These are phyloP conservation scores for Parsonsia alboflavescens DNA, from an alignment of 257 asterid genomes.

Conservation along the genomic window DNA sequence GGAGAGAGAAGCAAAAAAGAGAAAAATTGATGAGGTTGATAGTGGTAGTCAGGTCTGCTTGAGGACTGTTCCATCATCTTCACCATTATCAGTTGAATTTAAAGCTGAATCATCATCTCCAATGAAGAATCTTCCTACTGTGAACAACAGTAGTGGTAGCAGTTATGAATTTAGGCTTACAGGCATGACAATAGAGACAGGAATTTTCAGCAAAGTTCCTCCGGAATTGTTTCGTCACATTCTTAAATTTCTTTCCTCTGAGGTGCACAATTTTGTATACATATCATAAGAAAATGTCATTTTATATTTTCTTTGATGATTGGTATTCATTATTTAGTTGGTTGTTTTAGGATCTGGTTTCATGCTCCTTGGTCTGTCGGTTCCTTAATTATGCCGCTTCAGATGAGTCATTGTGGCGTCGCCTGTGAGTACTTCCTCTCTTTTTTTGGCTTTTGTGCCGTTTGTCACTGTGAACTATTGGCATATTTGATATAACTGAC, in stretches of 20 bases:
- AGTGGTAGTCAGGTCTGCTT: slow-evolving; percentile 26
- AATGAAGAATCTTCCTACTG: slow-evolving; percentile 20
- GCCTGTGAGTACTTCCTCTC: slow-evolving; percentile 52
- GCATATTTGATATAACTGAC: not conserved
- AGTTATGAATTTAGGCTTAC: slow-evolving; percentile 23
- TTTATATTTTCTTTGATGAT: not conserved
- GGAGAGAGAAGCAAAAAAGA: slow-evolving; percentile 42
- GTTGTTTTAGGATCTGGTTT: slow-evolving; percentile 57
- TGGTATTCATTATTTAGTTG: slow-evolving; percentile 7
- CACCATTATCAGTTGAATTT: slow-evolving; percentile 25
- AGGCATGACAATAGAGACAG: slow-evolving; percentile 46
- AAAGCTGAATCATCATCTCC: slow-evolving; percentile 31
- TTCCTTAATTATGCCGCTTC: slow-evolving; percentile 66
- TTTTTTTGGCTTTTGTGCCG: not conserved
- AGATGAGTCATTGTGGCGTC: slow-evolving; percentile 82
- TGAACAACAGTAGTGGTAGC: slow-evolving; percentile 19
- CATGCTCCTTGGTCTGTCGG: slow-evolving; percentile 76
- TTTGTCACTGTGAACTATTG: not conserved
- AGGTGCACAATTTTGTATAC: slow-evolving; percentile 30
- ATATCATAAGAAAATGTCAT: not conserved
- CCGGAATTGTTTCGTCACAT: slow-evolving; percentile 68
- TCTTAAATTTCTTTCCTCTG: slow-evolving; percentile 75
- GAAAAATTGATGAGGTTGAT: slow-evolving; percentile 42
- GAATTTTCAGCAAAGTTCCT: slow-evolving; percentile 60
- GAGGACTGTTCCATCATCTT: slow-evolving; percentile 25